These are phyloP conservation scores for Penicillium sclerotiorum DNA, from an alignment of 2,329 filamentous ascomycete genomes.

Conservation along the genomic window DNA sequence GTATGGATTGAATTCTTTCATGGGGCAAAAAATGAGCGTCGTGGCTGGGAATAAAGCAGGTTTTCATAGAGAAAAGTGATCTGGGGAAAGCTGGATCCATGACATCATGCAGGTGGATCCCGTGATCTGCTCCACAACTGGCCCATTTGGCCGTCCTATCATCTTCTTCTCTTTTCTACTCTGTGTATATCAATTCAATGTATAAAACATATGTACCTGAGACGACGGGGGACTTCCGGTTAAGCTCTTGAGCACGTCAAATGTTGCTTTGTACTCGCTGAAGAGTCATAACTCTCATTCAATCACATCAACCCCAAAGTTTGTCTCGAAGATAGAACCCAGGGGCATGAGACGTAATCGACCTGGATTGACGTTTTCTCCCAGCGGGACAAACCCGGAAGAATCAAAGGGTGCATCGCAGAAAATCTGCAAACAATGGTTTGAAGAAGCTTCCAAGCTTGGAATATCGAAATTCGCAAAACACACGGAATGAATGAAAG, in stretches of 20 bases:
- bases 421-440: no score
- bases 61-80: background rate
- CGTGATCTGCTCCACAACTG: background rate
- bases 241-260: background rate
- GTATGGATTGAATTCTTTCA: background rate
- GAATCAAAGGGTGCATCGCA: no score
- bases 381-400: no score
- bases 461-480: no score
- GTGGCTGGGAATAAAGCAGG: background rate
- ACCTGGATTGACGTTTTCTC: no score
- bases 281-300: no score
- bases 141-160: background rate
- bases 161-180: background rate
- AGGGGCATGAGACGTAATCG: no score
- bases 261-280: no score
- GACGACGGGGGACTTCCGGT: background rate
- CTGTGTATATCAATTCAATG: background rate
- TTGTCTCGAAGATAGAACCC: no score
- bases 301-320: background rate
- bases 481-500: no score
- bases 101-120: background rate
- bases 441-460: no score
- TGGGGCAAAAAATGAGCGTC: no score
- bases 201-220: background rate
- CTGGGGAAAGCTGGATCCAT: constrained; percentile 4